These are phyloP conservation scores for Coix lacrymajobi DNA, from an alignment of 176 grass and related monocot species.

Conservation along the genomic window DNA sequence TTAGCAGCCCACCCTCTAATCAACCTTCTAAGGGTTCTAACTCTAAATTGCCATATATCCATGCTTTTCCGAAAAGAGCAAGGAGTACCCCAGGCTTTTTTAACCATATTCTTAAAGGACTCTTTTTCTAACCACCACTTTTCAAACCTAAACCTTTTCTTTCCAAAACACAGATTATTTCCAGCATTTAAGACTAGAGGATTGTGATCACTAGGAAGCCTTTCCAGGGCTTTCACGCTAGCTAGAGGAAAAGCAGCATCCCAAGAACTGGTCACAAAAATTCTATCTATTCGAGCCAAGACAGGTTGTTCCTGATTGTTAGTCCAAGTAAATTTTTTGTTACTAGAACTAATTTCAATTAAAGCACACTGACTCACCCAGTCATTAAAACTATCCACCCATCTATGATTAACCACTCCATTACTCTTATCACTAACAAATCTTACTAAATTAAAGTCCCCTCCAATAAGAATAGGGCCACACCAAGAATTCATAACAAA, in stretches of 20 bases:
- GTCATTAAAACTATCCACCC: not conserved
- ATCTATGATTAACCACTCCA: not conserved
- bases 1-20: no score
- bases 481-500: no score
- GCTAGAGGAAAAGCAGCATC: not conserved
- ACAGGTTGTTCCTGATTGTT: not conserved
- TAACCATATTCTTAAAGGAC: not conserved
- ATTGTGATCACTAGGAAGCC: not conserved
- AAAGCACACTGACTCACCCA: not conserved
- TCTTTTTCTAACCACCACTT: not conserved
- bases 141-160: not conserved
- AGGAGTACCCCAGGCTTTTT: not conserved
- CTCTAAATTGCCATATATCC: not conserved
- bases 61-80: no score
- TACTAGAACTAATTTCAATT: accelerated
- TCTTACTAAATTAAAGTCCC: no score
- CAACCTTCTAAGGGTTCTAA: no score
- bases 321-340: not conserved
- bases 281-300: not conserved
- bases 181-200: not conserved
- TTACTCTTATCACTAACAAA: not conserved
- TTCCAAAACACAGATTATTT: not conserved
- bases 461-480: no score
- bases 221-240: not conserved
- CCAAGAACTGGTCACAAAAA: not conserved